Evolutionary conservation across 139 green algal species (phyloP), one percentile per base, ranked within the genome.

Genomic region (Closterium sp.): DNA sequence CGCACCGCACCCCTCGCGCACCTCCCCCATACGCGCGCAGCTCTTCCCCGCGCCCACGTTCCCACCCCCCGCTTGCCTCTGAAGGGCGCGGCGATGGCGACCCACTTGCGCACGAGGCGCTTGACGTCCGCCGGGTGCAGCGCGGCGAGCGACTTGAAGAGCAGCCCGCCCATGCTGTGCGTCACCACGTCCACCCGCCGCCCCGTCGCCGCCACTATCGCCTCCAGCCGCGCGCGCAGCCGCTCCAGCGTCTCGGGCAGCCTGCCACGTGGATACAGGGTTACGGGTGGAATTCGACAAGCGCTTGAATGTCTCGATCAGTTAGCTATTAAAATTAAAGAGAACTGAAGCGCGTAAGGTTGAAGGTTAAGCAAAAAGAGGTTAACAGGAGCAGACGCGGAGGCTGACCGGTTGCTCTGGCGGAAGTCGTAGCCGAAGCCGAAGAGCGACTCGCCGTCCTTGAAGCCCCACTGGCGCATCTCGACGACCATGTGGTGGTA

Each of bases 391-490:
- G 84, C 10, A 28, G 55, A 28, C 16, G 2, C 16, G 55, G 55
- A 76, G 55, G 35, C 10, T 0, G n/a, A 94, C 91, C 91, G 91
- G 88, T 93, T 94, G 85, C 89, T 93, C 89, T 96, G 94, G 8
- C 94, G 88, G 84, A 96, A 96, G 87, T 96, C 94, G 84, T 96
- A 96, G 32, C 94, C 94, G 31, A 95, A 94, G 9, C 94, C 94
- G 91, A 96, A 96, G 32, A 96, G 93, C 30, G 88, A 93, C 31
- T 92, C 88, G 21, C 94, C 94, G 2, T 90, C 86, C 25, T 91
- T 90, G 76, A 95, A 95, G 33, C 94, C 92, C 32, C 91, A 92
- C 28, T 87, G 92, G 87, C 89, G 64, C 86, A 96, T 91, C 84
- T 92, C 89, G 33, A 88, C 21, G 35, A 96, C 92, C 30, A 96